A percentile compares a stretch with the other conserved stretches of the same genome.
phyloP scores from a whole-genome alignment of 2,329 filamentous ascomycete species.

The Exophiala viscosa region DNA sequence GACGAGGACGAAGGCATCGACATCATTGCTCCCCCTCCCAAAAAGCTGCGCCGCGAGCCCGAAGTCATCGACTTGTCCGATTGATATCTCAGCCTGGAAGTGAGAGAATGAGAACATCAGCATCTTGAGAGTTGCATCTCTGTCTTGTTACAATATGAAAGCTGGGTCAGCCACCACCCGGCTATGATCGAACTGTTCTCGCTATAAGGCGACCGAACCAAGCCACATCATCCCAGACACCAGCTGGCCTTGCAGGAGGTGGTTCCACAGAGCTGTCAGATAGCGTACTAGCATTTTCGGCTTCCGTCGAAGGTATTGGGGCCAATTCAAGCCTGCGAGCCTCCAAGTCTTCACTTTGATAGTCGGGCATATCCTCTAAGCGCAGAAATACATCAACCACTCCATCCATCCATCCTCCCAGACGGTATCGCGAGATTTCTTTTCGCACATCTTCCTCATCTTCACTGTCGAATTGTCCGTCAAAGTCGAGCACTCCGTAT shows the following conservation, averaged over 20 bases:
- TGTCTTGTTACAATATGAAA: background rate
- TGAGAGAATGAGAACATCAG: background rate
- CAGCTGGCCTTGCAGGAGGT: slow-evolving; percentile 21
- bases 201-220: slow-evolving; percentile 28
- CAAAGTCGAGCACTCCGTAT: slow-evolving; percentile 29
- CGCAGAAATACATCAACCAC: slow-evolving; percentile 45
- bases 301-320: background rate
- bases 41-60: slow-evolving; percentile 1
- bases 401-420: slow-evolving; percentile 56
- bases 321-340: background rate
- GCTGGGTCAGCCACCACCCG: background rate
- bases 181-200: slow-evolving; percentile 21
- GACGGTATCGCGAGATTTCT: slow-evolving; percentile 52
- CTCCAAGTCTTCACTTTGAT: slow-evolving; percentile 4
- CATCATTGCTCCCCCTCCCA: background rate
- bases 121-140: background rate
- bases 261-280: slow-evolving; percentile 22
- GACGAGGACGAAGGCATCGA: slow-evolving; percentile 3
- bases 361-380: slow-evolving; percentile 21
- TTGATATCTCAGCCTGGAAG: background rate
- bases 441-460: slow-evolving; percentile 52
- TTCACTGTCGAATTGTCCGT: slow-evolving; percentile 32
- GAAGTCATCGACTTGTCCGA: slow-evolving; percentile 5
- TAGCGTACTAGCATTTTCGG: slow-evolving; percentile 3
- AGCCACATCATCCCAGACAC: slow-evolving; percentile 27